Base-by-base conservation (phyloP, 2,329 filamentous ascomycete genomes). In the Magnaporthiopsis incrustans region DNA sequence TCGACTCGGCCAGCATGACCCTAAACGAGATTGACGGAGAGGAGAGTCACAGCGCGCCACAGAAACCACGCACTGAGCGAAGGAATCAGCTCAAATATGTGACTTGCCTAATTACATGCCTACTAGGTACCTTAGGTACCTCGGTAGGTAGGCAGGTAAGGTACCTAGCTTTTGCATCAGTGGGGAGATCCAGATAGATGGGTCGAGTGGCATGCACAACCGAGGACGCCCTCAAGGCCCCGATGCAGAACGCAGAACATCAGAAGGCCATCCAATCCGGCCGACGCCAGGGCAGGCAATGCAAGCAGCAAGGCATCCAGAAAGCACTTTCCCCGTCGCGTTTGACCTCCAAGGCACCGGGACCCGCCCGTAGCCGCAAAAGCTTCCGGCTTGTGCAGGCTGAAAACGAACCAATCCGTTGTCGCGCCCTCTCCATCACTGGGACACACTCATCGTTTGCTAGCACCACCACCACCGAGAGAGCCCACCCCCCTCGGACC, bases 401-500 rank as follows among this genome's bases (percentile, higher is more conserved):
- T 25, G 44, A 25, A n/a, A 53, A n/a, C 44, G 44, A 53, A 22
- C 57, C 57, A 58, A 58, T 58, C 57, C 30, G 57, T 58, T 53
- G 44, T 11, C 44, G 44, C 44, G 22, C 44, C 22, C 44, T 53
- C 22, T 53, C 22, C 44, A 53, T n/a, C 44, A 53, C 18, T 53
- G 22, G 44, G 14, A 25, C 30, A 32, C 57, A 58, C 57, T 58
- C 57, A 18, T 27, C 57, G 38, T 35, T 38, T 38, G 33, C 30
- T 26, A 57, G 56, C 26, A 33, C 27, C 33, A 30, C 30, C 61
- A 27, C 26, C 61, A 62, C 38, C 61, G 6, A 62, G 10, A 62
- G 61, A 62, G 25, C 30, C 26, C 57, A 27, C 57, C 56, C n/a
- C n/a, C 60, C 56, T 35, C 59, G 56, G 30, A 63, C 61, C 61